Conservation (phyloP, 129 eudicot genomes). For the Dittrichia graveolens region DNA sequence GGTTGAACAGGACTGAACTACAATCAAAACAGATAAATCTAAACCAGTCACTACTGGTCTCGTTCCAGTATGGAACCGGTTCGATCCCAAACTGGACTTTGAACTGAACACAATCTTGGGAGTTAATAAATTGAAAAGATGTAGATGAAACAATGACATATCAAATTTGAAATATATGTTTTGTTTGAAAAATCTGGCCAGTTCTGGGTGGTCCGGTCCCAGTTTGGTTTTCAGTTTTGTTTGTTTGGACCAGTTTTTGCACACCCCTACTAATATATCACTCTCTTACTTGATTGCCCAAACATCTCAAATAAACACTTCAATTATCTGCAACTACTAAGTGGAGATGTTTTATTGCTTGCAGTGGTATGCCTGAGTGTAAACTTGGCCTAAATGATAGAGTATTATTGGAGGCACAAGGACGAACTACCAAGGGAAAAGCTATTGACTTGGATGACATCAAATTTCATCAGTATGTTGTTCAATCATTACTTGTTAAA, state of each 20-base stretch:
- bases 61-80: too few relatives aligned
- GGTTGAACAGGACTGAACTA: too few relatives aligned
- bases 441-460: constrained; percentile 96
- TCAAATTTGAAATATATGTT: neutral
- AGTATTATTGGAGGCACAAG: constrained; percentile 94
- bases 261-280: neutral
- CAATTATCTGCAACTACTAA: constrained; percentile 16
- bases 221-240: neutral
- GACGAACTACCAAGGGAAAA: constrained; percentile 88
- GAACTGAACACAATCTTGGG: neutral
- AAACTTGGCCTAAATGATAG: constrained; percentile 97
- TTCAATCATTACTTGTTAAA: constrained; percentile 6
- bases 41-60: too few relatives aligned
- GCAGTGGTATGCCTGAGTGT: constrained; percentile 99
- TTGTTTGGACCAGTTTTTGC: neutral
- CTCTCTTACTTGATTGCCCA: neutral
- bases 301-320: constrained; percentile 17
- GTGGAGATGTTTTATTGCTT: constrained; percentile 24
- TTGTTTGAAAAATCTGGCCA: neutral
- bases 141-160: neutral
- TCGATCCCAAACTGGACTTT: neutral
- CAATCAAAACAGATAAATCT: too few relatives aligned
- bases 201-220: neutral
- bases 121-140: neutral
- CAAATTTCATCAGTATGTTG: constrained; percentile 90